Percentiles rank a stretch among this genome's conserved stretches.
These are phyloP conservation scores for Borealophlyctis nickersoniae DNA, from an alignment of 192 early-diverging fungal genomes.

Conservation along the genomic window DNA sequence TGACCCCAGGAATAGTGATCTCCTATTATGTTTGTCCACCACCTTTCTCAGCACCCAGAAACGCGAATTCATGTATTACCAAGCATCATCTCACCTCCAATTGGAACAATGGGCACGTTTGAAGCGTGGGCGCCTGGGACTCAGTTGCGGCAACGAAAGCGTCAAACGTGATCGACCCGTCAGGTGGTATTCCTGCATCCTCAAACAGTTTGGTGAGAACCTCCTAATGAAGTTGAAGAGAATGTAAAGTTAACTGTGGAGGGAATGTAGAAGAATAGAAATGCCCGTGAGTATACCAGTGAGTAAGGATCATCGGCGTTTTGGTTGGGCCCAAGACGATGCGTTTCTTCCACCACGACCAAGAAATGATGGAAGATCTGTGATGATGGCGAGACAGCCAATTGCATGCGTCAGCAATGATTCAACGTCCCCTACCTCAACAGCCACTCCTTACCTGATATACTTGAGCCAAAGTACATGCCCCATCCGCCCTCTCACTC, in stretches of 20 bases:
- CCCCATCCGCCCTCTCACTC: slow-evolving; percentile 33
- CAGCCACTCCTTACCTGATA: slow-evolving; percentile 33
- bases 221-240: slow-evolving; percentile 21
- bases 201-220: slow-evolving; percentile 31
- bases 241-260: not conserved
- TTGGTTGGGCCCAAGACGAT: slow-evolving; percentile 28
- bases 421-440: not conserved
- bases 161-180: slow-evolving; percentile 29
- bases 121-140: slow-evolving; percentile 20
- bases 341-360: slow-evolving; percentile 37
- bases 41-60: not conserved
- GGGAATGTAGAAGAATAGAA: not conserved
- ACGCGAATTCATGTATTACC: not conserved
- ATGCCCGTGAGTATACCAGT: slow-evolving; percentile 23
- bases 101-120: slow-evolving; percentile 33
- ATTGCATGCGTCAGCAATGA: not conserved
- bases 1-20: slow-evolving; percentile 1
- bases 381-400: not conserved
- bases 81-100: slow-evolving; percentile 28
- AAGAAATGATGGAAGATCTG: slow-evolving; percentile 37
- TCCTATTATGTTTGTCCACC: slow-evolving; percentile 9
- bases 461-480: slow-evolving; percentile 32
- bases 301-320: slow-evolving; percentile 43
- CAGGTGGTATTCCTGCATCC: slow-evolving; percentile 2
- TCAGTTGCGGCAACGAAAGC: slow-evolving; percentile 26